A percentile compares a stretch with the other conserved stretches of the same genome.
phyloP scores from a whole-genome alignment of 2,329 filamentous ascomycete species.

The Sphaerulina populicola region DNA sequence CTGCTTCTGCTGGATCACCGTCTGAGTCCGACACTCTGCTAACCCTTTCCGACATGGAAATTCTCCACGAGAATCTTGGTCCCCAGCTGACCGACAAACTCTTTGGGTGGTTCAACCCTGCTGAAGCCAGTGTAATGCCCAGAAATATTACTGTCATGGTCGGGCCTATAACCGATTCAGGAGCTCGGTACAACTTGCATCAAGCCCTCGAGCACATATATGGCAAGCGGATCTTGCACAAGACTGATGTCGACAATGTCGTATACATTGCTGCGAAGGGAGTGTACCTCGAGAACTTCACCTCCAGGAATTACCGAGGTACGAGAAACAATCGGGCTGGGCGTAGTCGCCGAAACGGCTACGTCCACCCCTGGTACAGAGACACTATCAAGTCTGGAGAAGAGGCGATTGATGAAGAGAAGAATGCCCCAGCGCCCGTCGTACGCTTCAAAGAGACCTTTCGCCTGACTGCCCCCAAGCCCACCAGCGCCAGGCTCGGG shows the following conservation, averaged over 20 bases:
- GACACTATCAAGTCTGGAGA: background rate
- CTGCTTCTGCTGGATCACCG: background rate
- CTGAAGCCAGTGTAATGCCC: background rate
- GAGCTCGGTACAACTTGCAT: conserved; percentile 1
- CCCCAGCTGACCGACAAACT: background rate
- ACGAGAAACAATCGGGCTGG: background rate
- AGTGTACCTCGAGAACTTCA: background rate
- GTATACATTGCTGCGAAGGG: conserved; percentile 5
- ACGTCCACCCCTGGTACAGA: conserved; percentile 4
- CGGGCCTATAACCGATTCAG: conserved; percentile 1
- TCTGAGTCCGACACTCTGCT: background rate
- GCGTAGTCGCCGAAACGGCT: background rate
- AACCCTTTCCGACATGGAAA: conserved; percentile 2
- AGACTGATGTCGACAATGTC: conserved; percentile 1
- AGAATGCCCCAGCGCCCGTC: background rate
- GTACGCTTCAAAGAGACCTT: conserved; percentile 6
- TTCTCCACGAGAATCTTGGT: conserved; percentile 9
- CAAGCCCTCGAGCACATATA: conserved; percentile 4
- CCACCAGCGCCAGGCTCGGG: background rate
- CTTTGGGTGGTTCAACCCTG: background rate
- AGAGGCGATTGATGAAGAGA: background rate
- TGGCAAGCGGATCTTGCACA: background rate
- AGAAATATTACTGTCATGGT: background rate
- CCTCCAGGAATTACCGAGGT: background rate
- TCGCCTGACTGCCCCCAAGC: background rate